Evolutionary conservation across 495 filamentous ascomycete species (phyloP).

Genomic region (Aspergillus cristatus): DNA sequence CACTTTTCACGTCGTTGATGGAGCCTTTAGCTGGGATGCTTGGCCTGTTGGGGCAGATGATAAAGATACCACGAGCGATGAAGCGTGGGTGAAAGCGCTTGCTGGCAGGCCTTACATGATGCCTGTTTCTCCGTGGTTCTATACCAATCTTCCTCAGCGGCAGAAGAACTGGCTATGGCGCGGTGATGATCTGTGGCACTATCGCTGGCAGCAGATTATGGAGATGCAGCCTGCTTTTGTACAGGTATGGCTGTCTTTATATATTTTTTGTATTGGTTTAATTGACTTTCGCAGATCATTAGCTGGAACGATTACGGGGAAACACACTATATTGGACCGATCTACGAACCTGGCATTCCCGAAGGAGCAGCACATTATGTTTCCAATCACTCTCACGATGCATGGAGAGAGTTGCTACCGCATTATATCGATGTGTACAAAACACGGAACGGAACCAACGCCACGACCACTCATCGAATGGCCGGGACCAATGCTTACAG

Average conservation of each 20-base stretch:
- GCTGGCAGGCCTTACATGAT: slow-evolving; percentile 66
- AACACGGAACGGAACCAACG: slow-evolving; percentile 28
- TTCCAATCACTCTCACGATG: slow-evolving; percentile 40
- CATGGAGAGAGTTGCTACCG: slow-evolving; percentile 47
- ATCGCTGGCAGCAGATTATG: slow-evolving; percentile 62
- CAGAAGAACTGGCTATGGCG: slow-evolving; percentile 69
- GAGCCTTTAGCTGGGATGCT: slow-evolving; percentile 62
- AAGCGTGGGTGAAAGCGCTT: slow-evolving; percentile 39
- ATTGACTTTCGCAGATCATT: slow-evolving; percentile 23
- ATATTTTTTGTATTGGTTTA: not conserved
- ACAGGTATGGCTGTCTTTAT: slow-evolving; percentile 33
- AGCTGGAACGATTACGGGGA: slow-evolving; percentile 75
- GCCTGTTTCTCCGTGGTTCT: slow-evolving; percentile 72
- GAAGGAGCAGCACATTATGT: slow-evolving; percentile 42
- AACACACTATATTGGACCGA: slow-evolving; percentile 61
- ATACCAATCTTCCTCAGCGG: slow-evolving; percentile 57
- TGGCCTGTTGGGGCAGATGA: slow-evolving; percentile 55
- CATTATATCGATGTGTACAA: slow-evolving; percentile 60
- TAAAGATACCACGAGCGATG: slow-evolving; percentile 46
- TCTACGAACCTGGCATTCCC: slow-evolving; percentile 40
- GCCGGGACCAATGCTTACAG: not conserved
- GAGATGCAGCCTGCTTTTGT: slow-evolving; percentile 57
- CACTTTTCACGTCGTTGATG: slow-evolving; percentile 45
- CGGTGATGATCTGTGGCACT: slow-evolving; percentile 62
- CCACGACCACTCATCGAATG: not conserved